A percentile compares a stretch with the other conserved stretches of the same genome.
These are phyloP conservation scores for Pseudoperonospora humuli DNA, from an alignment of 352 stramenopile species.

Conservation along the genomic window DNA sequence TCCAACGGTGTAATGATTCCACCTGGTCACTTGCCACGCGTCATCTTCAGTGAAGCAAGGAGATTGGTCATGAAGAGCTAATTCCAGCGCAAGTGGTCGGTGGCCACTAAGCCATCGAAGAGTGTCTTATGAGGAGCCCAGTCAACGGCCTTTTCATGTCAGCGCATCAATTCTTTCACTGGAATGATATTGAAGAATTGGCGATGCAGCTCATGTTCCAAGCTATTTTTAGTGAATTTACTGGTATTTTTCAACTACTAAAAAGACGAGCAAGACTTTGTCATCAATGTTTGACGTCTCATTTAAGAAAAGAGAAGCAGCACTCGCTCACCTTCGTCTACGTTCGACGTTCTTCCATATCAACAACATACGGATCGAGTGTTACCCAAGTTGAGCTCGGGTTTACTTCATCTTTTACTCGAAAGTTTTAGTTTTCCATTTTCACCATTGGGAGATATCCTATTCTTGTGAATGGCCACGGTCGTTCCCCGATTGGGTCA, in stretches of 20 bases:
- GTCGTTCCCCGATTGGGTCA: conserved; percentile 13
- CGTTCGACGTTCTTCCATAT: not conserved
- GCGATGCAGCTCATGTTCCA: not conserved
- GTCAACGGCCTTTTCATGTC: too few relatives aligned
- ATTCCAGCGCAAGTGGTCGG: too few relatives aligned
- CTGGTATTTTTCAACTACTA: not conserved
- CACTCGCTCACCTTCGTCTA: not conserved
- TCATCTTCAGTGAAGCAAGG: too few relatives aligned
- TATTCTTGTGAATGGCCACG: conserved; percentile 1
- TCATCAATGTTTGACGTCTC: not conserved
- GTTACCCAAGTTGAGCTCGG: too few relatives aligned
- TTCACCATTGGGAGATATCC: not conserved
- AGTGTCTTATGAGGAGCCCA: too few relatives aligned
- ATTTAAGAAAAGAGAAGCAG: not conserved
- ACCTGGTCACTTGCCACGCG: too few relatives aligned
- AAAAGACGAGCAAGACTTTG: not conserved
- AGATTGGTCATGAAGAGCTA: too few relatives aligned
- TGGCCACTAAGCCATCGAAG: too few relatives aligned
- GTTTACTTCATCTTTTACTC: not conserved
- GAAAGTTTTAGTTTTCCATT: not conserved
- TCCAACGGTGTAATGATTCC: too few relatives aligned
- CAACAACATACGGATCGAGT: too few relatives aligned
- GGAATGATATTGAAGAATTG: too few relatives aligned
- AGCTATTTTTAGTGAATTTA: not conserved
- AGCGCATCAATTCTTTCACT: too few relatives aligned